A percentile compares a stretch with the other conserved stretches of the same genome.
These are phyloP conservation scores for Phialocephala subalpina DNA, from an alignment of 2,329 filamentous ascomycete genomes.

Conservation along the genomic window DNA sequence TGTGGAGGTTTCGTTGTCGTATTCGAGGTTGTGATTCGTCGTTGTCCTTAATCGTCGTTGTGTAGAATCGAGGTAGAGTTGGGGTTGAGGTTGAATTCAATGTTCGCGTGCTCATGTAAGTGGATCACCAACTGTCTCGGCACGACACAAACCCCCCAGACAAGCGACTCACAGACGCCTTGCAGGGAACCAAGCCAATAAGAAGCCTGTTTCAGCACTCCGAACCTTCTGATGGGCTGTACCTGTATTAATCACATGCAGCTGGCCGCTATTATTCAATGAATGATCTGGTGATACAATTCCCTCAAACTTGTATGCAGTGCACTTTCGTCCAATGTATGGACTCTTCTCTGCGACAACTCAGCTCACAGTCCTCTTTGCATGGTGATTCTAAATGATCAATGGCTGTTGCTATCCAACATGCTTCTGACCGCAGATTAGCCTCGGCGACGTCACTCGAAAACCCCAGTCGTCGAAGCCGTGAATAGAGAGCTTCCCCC, in stretches of 20 bases:
- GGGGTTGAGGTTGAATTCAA: constrained; percentile 2
- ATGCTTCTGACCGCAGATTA: constrained; percentile 20
- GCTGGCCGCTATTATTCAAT: constrained; percentile 12
- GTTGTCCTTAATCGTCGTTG: neutral
- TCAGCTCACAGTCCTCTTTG: constrained; percentile 4
- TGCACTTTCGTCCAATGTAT: constrained; percentile 11
- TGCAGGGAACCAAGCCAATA: constrained; percentile 16
- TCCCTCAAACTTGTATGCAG: constrained; percentile 1
- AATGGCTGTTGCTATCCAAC: constrained; percentile 13
- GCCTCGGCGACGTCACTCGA: constrained; percentile 31
- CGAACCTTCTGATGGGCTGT: constrained; percentile 14
- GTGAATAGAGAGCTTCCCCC: constrained; percentile 8
- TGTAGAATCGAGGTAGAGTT: neutral
- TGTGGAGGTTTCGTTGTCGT: neutral
- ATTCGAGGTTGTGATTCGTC: neutral
- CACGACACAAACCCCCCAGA: neutral
- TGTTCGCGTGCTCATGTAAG: constrained; percentile 26
- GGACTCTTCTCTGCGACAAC: neutral
- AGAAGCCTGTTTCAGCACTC: constrained; percentile 6
- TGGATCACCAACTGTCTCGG: constrained; percentile 21
- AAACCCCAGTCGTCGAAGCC: constrained; percentile 18
- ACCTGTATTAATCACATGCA: constrained; percentile 19
- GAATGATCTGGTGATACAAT: constrained; percentile 14
- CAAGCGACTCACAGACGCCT: constrained; percentile 13
- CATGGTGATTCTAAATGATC: neutral